phyloP scores from a whole-genome alignment of 371 early-diverging fungal genomes.

The Spraguea lophii region DNA sequence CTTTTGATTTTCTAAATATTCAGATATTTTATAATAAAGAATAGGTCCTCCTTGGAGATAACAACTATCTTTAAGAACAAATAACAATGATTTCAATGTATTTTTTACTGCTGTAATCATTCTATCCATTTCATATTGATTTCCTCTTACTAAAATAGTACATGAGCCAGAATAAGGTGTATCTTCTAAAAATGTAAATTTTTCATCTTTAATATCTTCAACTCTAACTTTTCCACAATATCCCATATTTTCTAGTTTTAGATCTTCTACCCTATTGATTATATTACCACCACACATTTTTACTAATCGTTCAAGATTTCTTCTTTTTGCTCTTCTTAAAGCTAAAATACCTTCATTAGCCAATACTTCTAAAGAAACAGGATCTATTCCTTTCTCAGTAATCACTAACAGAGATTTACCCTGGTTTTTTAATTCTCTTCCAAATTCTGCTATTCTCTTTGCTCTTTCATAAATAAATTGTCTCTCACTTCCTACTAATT shows the following conservation, averaged over 20 bases:
- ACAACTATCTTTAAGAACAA: slow-evolving; percentile 69
- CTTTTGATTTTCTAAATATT: slow-evolving; percentile 4
- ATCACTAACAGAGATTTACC: slow-evolving; percentile 76
- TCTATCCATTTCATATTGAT: slow-evolving; percentile 72
- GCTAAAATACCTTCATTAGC: slow-evolving; percentile 83
- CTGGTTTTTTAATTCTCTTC: slow-evolving; percentile 50
- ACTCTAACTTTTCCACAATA: slow-evolving; percentile 79
- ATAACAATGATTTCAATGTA: slow-evolving; percentile 84
- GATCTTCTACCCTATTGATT: slow-evolving; percentile 83
- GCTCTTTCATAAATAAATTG: slow-evolving; percentile 76
- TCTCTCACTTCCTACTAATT: slow-evolving; percentile 86
- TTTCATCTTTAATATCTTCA: slow-evolving; percentile 86
- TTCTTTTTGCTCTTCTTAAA: slow-evolving; percentile 90
- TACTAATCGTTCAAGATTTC: slow-evolving; percentile 97
- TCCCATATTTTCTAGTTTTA: slow-evolving; percentile 65
- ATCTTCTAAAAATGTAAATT: slow-evolving; percentile 96
- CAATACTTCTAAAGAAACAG: slow-evolving; percentile 80
- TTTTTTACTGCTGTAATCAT: slow-evolving; percentile 88
- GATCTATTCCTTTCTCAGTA: slow-evolving; percentile 99
- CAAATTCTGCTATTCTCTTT: slow-evolving; percentile 71
- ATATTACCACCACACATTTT: slow-evolving; percentile 83
- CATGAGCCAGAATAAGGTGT: slow-evolving; percentile 56
- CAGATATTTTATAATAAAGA: slow-evolving; percentile 57
- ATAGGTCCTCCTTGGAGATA: slow-evolving; percentile 87
- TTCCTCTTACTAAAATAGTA: slow-evolving; percentile 84